These are phyloP conservation scores for Aspergillus sparsus DNA, from an alignment of 495 filamentous ascomycete species.

Conservation along the genomic window DNA sequence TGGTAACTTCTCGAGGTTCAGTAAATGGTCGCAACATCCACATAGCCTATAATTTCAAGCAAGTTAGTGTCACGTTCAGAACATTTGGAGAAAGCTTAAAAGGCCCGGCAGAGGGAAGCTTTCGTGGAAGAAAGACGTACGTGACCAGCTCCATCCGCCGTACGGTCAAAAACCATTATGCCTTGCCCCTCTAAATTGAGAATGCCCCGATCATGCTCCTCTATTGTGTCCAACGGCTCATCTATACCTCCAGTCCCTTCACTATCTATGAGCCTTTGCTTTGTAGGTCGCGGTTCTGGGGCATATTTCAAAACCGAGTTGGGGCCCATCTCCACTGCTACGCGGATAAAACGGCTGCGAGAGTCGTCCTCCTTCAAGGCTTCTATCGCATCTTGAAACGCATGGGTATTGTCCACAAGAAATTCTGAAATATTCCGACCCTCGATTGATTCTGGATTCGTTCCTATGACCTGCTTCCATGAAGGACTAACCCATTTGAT, in stretches of 20 bases:
- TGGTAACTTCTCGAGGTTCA: constrained; percentile 85
- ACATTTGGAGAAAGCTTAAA: neutral
- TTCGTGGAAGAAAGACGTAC: constrained; percentile 42
- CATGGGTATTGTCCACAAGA: constrained; percentile 72
- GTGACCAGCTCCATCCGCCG: constrained; percentile 81
- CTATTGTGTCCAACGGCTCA: constrained; percentile 38
- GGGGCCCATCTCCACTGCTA: constrained; percentile 73
- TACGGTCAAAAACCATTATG: constrained; percentile 94
- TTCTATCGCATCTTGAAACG: constrained; percentile 79
- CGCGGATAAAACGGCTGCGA: constrained; percentile 86
- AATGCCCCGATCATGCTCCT: constrained; percentile 51
- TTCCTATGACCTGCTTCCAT: constrained; percentile 93
- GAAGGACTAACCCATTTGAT: constrained; percentile 96
- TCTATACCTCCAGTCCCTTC: constrained; percentile 26
- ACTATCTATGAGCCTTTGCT: constrained; percentile 15
- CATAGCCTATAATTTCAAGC: constrained; percentile 71
- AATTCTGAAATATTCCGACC: constrained; percentile 79
- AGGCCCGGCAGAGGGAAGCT: neutral
- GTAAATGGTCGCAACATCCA: constrained; percentile 98
- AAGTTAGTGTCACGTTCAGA: neutral
- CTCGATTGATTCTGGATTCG: constrained; percentile 67
- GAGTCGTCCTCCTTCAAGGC: constrained; percentile 92
- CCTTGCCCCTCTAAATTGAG: constrained; percentile 91
- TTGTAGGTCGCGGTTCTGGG: constrained; percentile 41
- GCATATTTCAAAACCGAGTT: constrained; percentile 63